Percentiles rank a stretch among this genome's conserved stretches.
Conservation (phyloP, 805 yeast genomes). For the Saccharomycopsis vini region DNA sequence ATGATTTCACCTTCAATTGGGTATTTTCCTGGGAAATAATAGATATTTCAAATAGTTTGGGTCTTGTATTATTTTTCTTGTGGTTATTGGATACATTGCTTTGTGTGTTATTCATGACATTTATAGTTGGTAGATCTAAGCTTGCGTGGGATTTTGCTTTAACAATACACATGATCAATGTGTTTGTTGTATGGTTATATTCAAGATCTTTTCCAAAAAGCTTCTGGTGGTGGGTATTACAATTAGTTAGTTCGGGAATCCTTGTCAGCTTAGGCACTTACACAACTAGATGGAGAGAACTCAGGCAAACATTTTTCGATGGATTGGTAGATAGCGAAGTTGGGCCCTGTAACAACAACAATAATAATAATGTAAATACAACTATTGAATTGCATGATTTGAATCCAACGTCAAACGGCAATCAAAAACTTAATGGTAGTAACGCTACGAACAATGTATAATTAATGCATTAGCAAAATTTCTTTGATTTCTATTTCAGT, state of each 20-base stretch:
- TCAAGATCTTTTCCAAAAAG: slow-evolving; percentile 61
- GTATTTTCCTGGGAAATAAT: slow-evolving; percentile 75
- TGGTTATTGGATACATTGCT: slow-evolving; percentile 82
- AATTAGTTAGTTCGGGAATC: slow-evolving; percentile 53
- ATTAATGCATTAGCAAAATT: too few relatives aligned
- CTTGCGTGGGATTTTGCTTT: slow-evolving; percentile 94
- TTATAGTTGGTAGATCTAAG: slow-evolving; percentile 87
- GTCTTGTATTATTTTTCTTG: slow-evolving; percentile 59
- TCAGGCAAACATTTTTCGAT: slow-evolving; percentile 83
- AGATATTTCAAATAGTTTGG: slow-evolving; percentile 67
- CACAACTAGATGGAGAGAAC: slow-evolving; percentile 85
- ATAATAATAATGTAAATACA: too few relatives aligned
- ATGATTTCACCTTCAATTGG: slow-evolving; percentile 54
- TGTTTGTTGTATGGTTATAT: slow-evolving; percentile 58
- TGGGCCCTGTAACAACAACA: too few relatives aligned
- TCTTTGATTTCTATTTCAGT: too few relatives aligned
- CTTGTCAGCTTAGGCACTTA: slow-evolving; percentile 81
- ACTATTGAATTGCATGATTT: too few relatives aligned
- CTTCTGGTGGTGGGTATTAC: slow-evolving; percentile 79
- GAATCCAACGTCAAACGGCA: too few relatives aligned
- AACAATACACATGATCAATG: slow-evolving; percentile 79
- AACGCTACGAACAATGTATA: too few relatives aligned
- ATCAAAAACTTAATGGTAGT: too few relatives aligned
- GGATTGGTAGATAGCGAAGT: slow-evolving; percentile 64
- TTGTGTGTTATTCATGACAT: slow-evolving; percentile 74